A percentile compares a stretch with the other conserved stretches of the same genome.
These are phyloP conservation scores for Exutisphaerella laricina DNA, from an alignment of 2,329 filamentous ascomycete species.

Conservation along the genomic window DNA sequence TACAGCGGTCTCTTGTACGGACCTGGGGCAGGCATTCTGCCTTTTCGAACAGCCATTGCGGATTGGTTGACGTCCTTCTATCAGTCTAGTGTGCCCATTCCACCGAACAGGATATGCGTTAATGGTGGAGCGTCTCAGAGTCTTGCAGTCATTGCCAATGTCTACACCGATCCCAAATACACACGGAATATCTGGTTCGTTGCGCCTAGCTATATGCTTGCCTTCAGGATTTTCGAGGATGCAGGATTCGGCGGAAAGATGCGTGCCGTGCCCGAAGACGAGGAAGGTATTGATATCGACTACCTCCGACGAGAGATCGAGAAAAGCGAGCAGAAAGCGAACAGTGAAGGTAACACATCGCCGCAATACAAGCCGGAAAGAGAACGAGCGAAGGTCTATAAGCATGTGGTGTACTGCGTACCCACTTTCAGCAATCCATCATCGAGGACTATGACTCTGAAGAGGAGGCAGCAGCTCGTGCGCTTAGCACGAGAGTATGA, in stretches of 20 bases:
- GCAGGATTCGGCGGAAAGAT: slow-evolving; percentile 64
- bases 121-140: slow-evolving; percentile 83
- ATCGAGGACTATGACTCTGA: slow-evolving; percentile 70
- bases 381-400: slow-evolving; percentile 69
- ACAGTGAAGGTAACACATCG: slow-evolving; percentile 16
- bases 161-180: slow-evolving; percentile 71
- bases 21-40: slow-evolving; percentile 66
- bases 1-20: slow-evolving; percentile 70
- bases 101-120: slow-evolving; percentile 63
- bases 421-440: slow-evolving; percentile 88
- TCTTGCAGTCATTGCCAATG: slow-evolving; percentile 68
- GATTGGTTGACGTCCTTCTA: slow-evolving; percentile 65
- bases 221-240: slow-evolving; percentile 79
- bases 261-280: slow-evolving; percentile 68
- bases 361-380: slow-evolving; percentile 49
- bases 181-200: slow-evolving; percentile 76
- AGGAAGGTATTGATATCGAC: slow-evolving; percentile 66
- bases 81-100: slow-evolving; percentile 37
- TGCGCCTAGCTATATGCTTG: slow-evolving; percentile 78
- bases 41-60: slow-evolving; percentile 64
- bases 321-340: slow-evolving; percentile 43
- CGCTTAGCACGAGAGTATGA: slow-evolving; percentile 71
- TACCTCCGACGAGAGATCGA: slow-evolving; percentile 50
- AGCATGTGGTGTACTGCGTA: slow-evolving; percentile 77
- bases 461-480: slow-evolving; percentile 63